These are phyloP conservation scores for Neopestalotiopsis sp. DNA, from an alignment of 2,329 filamentous ascomycete genomes.

Conservation along the genomic window DNA sequence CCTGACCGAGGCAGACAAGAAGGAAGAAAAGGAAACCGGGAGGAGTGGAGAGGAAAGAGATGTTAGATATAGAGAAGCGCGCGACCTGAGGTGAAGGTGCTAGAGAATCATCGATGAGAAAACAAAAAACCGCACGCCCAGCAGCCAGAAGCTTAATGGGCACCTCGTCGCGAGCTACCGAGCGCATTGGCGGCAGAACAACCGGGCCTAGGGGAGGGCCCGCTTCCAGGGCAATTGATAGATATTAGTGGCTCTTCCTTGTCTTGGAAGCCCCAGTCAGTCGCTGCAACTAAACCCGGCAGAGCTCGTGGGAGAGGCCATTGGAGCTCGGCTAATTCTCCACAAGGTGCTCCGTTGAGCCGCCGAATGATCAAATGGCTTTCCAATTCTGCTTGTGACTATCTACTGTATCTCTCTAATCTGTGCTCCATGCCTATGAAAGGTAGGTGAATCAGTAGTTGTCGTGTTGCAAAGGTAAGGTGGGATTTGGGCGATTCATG, in stretches of 20 bases:
- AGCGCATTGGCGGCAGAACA: neutral
- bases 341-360: slow-evolving; percentile 24
- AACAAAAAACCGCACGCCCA: neutral
- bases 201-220: neutral
- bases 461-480: neutral
- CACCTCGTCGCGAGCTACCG: neutral
- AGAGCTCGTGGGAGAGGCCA: slow-evolving; percentile 10
- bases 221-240: neutral
- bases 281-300: neutral
- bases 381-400: neutral
- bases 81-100: slow-evolving; percentile 22
- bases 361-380: slow-evolving; percentile 18
- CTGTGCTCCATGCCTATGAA: neutral
- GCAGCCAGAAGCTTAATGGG: neutral
- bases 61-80: slow-evolving; percentile 15
- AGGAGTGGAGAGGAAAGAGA: slow-evolving; percentile 24
- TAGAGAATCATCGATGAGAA: slow-evolving; percentile 3
- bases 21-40: slow-evolving; percentile 26
- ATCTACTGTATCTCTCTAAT: neutral
- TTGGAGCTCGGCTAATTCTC: slow-evolving; percentile 28
- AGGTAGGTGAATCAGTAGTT: neutral
- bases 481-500: neutral
- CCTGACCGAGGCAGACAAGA: slow-evolving; percentile 30
- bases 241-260: neutral
- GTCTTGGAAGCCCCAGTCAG: neutral